Percentiles rank a stretch among this genome's conserved stretches.
phyloP scores from a whole-genome alignment of 2,329 filamentous ascomycete genomes.

The Fusarium concolor region DNA sequence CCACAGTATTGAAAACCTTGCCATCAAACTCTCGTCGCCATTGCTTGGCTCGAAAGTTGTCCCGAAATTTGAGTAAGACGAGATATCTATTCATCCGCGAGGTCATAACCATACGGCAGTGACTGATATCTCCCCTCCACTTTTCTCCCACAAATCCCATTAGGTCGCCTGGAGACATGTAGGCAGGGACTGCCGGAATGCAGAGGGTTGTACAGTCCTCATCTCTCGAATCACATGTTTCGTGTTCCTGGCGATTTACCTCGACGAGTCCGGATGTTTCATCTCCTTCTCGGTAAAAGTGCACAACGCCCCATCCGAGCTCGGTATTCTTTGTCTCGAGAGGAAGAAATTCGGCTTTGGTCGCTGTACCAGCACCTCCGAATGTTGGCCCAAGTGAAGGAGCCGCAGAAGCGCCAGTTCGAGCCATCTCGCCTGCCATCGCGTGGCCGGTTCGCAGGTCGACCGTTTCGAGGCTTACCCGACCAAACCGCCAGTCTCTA shows the following conservation, averaged over 20 bases:
- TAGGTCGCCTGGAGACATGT: slow-evolving; percentile 91
- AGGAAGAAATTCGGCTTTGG: slow-evolving; percentile 83
- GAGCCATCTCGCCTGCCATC: slow-evolving; percentile 54
- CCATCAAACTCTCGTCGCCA: slow-evolving; percentile 94
- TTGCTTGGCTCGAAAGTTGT: slow-evolving; percentile 75
- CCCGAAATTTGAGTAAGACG: slow-evolving; percentile 93
- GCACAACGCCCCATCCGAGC: slow-evolving; percentile 91
- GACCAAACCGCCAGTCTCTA: slow-evolving; percentile 83
- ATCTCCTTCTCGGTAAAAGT: slow-evolving; percentile 88
- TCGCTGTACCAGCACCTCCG: slow-evolving; percentile 75
- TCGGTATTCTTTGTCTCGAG: slow-evolving; percentile 79
- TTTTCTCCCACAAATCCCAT: slow-evolving; percentile 90
- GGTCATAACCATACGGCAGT: slow-evolving; percentile 95
- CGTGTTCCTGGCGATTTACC: slow-evolving; percentile 45
- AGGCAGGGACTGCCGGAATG: slow-evolving; percentile 93
- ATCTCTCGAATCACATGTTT: slow-evolving; percentile 47
- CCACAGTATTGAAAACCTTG: slow-evolving; percentile 90
- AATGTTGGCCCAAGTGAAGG: slow-evolving; percentile 66
- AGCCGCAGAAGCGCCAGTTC: slow-evolving; percentile 61
- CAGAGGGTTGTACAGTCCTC: slow-evolving; percentile 88
- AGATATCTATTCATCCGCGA: slow-evolving; percentile 91
- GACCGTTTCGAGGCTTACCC: slow-evolving; percentile 83
- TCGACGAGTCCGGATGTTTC: slow-evolving; percentile 71
- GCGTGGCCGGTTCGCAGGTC: slow-evolving; percentile 64
- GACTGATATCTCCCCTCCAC: slow-evolving; percentile 86